These are phyloP conservation scores for Luzula sylvatica DNA, from an alignment of 176 grass and related monocot genomes.

Conservation along the genomic window DNA sequence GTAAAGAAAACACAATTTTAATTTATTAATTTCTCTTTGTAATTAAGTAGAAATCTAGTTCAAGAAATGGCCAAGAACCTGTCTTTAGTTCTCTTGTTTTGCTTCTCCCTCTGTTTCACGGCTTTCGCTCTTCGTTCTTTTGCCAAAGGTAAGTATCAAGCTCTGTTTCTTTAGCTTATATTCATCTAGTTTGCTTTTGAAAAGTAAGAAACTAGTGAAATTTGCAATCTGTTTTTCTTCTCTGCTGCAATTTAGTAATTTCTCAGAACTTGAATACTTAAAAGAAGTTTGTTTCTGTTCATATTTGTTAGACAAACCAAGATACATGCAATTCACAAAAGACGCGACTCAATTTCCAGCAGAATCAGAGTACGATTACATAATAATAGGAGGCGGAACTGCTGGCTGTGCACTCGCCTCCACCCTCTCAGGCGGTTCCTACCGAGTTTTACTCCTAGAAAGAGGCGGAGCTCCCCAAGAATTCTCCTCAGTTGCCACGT, in stretches of 20 bases:
- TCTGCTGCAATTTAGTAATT: background rate
- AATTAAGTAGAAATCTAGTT: background rate
- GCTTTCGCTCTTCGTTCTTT: background rate
- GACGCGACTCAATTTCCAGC: conserved; percentile 37
- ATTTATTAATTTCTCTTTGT: background rate
- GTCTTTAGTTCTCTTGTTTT: conserved; percentile 10
- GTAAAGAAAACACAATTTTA: background rate
- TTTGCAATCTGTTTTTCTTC: background rate
- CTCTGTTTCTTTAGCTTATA: background rate
- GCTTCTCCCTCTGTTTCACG: background rate
- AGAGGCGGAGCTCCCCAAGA: conserved; percentile 54
- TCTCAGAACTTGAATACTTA: background rate
- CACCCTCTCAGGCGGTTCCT: conserved; percentile 45
- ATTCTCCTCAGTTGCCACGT: conserved; percentile 41
- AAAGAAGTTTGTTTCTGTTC: background rate
- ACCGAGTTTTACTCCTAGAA: conserved; percentile 51
- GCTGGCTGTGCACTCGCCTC: conserved; percentile 61
- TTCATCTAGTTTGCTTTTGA: background rate
- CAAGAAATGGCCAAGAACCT: conserved; percentile 28
- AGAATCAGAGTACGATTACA: conserved; percentile 75
- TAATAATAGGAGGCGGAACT: conserved; percentile 71
- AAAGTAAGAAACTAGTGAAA: background rate
- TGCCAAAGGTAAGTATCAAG: conserved; percentile 3
- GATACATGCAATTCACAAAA: conserved; percentile 42
- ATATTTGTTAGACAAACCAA: conserved; percentile 2